Evolutionary conservation across 345 rosid genomes (phyloP).

Genomic region (Eucalyptus viminalis): DNA sequence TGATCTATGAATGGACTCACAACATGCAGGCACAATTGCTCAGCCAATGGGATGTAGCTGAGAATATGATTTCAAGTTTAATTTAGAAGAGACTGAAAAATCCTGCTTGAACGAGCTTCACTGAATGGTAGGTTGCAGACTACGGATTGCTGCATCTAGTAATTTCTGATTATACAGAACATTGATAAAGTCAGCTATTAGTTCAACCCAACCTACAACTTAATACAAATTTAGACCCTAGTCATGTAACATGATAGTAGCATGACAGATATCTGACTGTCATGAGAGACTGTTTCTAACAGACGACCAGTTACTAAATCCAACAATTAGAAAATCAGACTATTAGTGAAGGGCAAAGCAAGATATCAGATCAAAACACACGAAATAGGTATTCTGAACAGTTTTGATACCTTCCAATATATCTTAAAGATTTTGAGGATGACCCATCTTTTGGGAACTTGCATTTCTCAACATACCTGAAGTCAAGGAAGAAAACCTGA

Average conservation of each 20-base stretch:
- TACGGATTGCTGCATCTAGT: background rate
- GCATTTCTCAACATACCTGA: constrained; percentile 87
- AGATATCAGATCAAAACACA: background rate
- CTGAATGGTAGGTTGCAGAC: background rate
- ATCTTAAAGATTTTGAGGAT: constrained; percentile 79
- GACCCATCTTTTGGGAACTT: constrained; percentile 94
- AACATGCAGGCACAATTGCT: background rate
- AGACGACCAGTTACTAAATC: background rate
- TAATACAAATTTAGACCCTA: background rate
- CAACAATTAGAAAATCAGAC: background rate
- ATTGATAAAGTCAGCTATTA: background rate
- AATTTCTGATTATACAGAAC: background rate
- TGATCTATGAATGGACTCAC: background rate
- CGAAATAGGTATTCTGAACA: background rate
- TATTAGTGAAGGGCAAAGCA: background rate
- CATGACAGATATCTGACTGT: background rate
- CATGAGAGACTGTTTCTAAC: background rate
- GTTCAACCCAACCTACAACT: background rate
- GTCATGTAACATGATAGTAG: background rate
- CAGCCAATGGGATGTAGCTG: background rate
- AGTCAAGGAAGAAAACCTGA: background rate
- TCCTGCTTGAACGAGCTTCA: background rate
- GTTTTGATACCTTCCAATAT: constrained; percentile 69
- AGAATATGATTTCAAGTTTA: background rate
- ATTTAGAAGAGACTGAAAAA: background rate